Conservation (phyloP, 148 eudicot genomes). For the Silene conica region DNA sequence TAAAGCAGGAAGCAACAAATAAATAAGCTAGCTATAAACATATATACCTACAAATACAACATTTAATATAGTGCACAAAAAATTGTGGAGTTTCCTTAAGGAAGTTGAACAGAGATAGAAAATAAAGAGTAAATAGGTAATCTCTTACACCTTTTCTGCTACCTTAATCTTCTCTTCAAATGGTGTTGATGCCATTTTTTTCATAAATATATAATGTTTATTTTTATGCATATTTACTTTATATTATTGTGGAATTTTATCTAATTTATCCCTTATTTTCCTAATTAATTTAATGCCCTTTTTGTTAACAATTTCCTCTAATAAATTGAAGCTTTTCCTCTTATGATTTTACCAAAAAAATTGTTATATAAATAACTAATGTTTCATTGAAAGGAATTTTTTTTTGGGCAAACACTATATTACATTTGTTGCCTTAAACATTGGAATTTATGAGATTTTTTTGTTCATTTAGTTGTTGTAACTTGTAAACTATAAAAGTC, state of each 20-base stretch:
- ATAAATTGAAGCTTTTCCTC: not conserved
- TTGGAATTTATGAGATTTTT: not conserved
- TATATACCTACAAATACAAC: conserved; percentile 12
- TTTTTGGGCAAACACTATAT: not conserved
- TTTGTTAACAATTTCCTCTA: conserved; percentile 2
- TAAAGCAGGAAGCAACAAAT: conserved; percentile 13
- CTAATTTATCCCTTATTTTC: not conserved
- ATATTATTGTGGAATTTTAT: not conserved
- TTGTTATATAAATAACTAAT: not conserved
- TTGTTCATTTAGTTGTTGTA: not conserved
- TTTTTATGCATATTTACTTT: conserved; percentile 9
- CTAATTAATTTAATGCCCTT: not conserved
- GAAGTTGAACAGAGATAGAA: not conserved
- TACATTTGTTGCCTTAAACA: conserved; percentile 1
- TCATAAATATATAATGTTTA: conserved; percentile 3
- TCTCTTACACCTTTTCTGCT: conserved; percentile 3
- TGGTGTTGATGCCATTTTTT: not conserved
- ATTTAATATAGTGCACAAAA: not conserved
- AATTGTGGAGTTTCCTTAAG: conserved; percentile 9
- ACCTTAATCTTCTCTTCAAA: not conserved
- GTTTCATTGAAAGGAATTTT: not conserved
- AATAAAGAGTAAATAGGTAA: conserved; percentile 2
- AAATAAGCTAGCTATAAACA: conserved; percentile 8
- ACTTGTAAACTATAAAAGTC: not conserved
- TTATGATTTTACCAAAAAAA: not conserved